Evolutionary conservation across 108 stramenopile genomes (phyloP), one percentile per base, ranked within the genome.

Genomic region (Nitzschia sp.): DNA sequence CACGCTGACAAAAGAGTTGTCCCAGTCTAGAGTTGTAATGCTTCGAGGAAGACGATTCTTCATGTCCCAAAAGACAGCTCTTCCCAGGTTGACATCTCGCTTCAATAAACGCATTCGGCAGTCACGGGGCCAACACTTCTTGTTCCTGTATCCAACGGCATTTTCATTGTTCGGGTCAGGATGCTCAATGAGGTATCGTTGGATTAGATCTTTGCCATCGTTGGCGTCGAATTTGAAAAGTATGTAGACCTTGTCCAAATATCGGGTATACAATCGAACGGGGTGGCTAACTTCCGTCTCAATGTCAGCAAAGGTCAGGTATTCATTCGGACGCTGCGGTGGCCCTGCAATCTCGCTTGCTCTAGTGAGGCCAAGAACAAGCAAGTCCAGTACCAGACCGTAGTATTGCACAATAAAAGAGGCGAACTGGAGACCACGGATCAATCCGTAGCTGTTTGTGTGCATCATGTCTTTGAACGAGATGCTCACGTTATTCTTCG

Each of bases 151-250:
- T 6, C 99, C 99, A 46, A 99, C 99, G 29, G 97, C 95, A 80
- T 98, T 99, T 76, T 98, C 97, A 78, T 98, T 99, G 86, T 99
- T 99, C 1, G 99, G 99, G 80, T 99, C 99, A 22, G 99, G 99
- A 62, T 99, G 96, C 77, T 98, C 99, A 56, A 97, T 99, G 27
- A 99, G 80, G 71, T 92, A 98, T 28, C 99, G 85, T 81, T 99
- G 99, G 63, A 99, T 98, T 25, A 99, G 84, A 63, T 99, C 99
- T 66, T 96, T 96, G 13, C 88, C 81, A 41, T 99, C 99, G 52
- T 92, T 92, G 0, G 93, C 79, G 66, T 97, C 96, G 69, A 99
- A 98, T 57, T 88, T 94, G 80, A 99, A 92, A 36, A 98, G 69
- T 68, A 96, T 95, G 91, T 94, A 97, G 29, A 96, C 82, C 87